phyloP scores from a whole-genome alignment of 2,329 filamentous ascomycete genomes.

The Raffaelea albimanens region DNA sequence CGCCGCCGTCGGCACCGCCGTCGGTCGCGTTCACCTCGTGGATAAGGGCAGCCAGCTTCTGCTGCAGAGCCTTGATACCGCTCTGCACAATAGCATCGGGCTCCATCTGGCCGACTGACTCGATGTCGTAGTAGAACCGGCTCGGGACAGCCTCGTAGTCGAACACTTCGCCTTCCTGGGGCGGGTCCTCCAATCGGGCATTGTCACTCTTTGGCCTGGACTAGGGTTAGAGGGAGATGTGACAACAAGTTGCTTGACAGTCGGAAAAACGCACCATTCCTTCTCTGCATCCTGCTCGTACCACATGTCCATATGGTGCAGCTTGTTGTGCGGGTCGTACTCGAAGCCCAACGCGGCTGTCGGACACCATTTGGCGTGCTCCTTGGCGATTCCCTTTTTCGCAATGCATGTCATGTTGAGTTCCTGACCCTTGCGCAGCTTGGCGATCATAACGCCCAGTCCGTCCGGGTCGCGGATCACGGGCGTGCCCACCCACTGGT shows the following conservation, averaged over 20 bases:
- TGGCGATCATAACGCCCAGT: slow-evolving; percentile 77
- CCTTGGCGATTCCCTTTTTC: slow-evolving; percentile 97
- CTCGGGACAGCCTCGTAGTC: slow-evolving; percentile 80
- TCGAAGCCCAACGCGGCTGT: slow-evolving; percentile 91
- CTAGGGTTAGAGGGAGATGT: no score
- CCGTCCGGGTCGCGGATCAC: slow-evolving; percentile 77
- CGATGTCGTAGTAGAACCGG: slow-evolving; percentile 89
- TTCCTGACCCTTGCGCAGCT: slow-evolving; percentile 83
- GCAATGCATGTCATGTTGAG: slow-evolving; percentile 84
- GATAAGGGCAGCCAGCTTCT: slow-evolving; percentile 73
- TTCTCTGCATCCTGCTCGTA: slow-evolving; percentile 74
- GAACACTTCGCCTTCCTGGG: slow-evolving; percentile 75
- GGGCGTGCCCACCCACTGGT: slow-evolving; percentile 67
- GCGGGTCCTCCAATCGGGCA: slow-evolving; percentile 68
- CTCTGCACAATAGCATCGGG: slow-evolving; percentile 84
- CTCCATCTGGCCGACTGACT: slow-evolving; percentile 77
- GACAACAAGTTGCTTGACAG: no score
- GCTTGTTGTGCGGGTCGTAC: slow-evolving; percentile 95
- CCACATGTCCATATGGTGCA: slow-evolving; percentile 89
- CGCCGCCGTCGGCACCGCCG: slow-evolving; percentile 30
- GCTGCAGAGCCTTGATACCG: slow-evolving; percentile 80
- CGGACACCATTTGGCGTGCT: slow-evolving; percentile 96
- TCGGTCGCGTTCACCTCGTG: slow-evolving; percentile 41
- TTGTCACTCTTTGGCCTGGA: slow-evolving; percentile 72
- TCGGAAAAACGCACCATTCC: slow-evolving; percentile 62